Conservation (phyloP, 257 asterid species). For the Schizonepeta tenuifolia region DNA sequence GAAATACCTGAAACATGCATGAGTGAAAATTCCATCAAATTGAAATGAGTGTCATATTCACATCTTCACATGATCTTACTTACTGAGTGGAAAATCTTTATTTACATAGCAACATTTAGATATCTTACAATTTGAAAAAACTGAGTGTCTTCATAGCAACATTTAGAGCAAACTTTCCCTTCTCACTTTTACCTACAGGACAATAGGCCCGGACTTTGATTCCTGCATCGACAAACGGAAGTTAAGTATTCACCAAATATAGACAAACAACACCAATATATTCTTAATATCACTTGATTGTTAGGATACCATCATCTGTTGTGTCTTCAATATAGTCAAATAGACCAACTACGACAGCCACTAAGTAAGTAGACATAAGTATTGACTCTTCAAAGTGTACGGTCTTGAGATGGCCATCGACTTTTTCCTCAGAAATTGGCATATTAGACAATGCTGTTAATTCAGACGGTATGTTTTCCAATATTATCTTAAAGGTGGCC, state of each 20-base stretch:
- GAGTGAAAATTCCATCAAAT: not conserved
- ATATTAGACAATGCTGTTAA: conserved; percentile 49
- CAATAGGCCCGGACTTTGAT: conserved; percentile 44
- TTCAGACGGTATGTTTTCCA: conserved; percentile 46
- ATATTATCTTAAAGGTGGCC: conserved; percentile 49
- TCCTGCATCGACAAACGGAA: conserved; percentile 32
- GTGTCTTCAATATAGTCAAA: conserved; percentile 45
- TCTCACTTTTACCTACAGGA: conserved; percentile 43
- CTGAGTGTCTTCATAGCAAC: conserved; percentile 45
- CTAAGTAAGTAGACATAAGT: conserved; percentile 49
- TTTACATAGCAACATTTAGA: no score
- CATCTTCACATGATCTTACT: not conserved
- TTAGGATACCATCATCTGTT: conserved; percentile 44
- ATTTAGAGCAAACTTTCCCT: conserved; percentile 47
- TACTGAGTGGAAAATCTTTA: no score
- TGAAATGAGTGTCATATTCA: not conserved
- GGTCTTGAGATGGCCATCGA: conserved; percentile 37
- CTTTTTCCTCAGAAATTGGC: conserved; percentile 45
- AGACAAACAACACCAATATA: conserved; percentile 3
- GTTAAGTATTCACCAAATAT: not conserved
- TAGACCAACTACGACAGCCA: conserved; percentile 51
- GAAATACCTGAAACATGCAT: conserved; percentile 36
- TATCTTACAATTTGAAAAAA: conserved; percentile 40
- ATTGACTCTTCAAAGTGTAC: conserved; percentile 44
- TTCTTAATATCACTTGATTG: not conserved